Conservation (phyloP, 306 rosid genomes). For the Cicer pinnatifidum region DNA sequence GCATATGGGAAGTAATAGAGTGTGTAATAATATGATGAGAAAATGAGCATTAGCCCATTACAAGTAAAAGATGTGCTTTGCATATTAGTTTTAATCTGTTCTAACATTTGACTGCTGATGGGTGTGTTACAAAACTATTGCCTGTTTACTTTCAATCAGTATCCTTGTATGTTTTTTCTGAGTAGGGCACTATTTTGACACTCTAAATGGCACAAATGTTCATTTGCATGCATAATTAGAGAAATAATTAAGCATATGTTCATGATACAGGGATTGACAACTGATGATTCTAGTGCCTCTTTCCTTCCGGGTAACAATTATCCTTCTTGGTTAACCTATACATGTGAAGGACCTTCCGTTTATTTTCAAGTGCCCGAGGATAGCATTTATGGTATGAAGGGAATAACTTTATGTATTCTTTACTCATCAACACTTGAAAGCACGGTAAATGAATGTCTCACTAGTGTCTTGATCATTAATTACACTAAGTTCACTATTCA, state of each 20-base stretch:
- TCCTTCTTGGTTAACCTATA: constrained; percentile 38
- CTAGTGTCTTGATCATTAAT: constrained; percentile 28
- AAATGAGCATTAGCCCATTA: not conserved
- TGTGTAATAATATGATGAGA: not conserved
- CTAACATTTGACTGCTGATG: not conserved
- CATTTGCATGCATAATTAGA: not conserved
- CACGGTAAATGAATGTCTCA: constrained; percentile 5
- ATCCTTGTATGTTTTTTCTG: not conserved
- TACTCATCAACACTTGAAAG: constrained; percentile 20
- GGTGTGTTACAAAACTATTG: not conserved
- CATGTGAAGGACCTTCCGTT: constrained; percentile 1
- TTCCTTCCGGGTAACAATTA: constrained; percentile 34
- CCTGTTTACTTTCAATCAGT: not conserved
- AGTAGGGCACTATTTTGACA: not conserved
- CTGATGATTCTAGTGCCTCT: constrained; percentile 4
- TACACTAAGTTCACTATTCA: constrained; percentile 35
- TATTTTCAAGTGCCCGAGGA: constrained; percentile 32
- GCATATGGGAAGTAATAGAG: not conserved
- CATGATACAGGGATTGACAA: constrained; percentile 25
- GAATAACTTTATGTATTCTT: constrained; percentile 32
- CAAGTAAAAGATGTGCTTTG: not conserved
- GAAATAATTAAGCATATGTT: not conserved
- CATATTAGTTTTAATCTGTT: not conserved
- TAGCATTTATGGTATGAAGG: constrained; percentile 14
- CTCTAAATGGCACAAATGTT: not conserved